Evolutionary conservation across 2,329 filamentous ascomycete genomes (phyloP), one percentile per base, ranked within the genome.

Genomic region (Aspergillus pseudoterreus): DNA sequence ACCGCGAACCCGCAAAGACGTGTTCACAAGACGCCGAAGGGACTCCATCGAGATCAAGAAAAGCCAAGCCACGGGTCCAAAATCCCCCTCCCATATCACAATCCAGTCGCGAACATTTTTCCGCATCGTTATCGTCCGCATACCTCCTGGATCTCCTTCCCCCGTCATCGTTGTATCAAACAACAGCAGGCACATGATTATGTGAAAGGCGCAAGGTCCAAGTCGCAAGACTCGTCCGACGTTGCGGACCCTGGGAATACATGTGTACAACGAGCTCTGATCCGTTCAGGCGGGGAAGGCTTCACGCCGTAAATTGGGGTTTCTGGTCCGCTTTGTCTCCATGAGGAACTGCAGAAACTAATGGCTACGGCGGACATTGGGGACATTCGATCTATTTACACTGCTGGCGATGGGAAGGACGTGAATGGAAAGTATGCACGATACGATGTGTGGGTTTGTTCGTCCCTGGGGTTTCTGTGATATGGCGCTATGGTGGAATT

Each of bases 321-420:
- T 71, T 66, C 67, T 66, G 57, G 57, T 62, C 67, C 61, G 63
- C 71, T 73, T 66, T 63, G 47, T 62, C 59, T 62, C 70, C 57
- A 70, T 74, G 71, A 71, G 68, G 70, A 69, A 62, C 46, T 54
- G 38, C 56, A 63, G 70, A 67, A 71, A 71, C 70, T 63, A 74
- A 74, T 72, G 72, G 71, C 72, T 65, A 64, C 64, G 71, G 71
- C 66, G 59, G 51, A 74, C 66, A 72, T 54, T 17, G 43, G 35
- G 50, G 53, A 45, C 24, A 44, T 39, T 22, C 49, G 42, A 35
- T 22, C 14, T 30, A 33, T 22, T 15, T 30, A 33, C 15, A 48
- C 32, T 38, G 57, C 52, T 52, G 50, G 49, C 19, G 58, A 50
- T 46, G 36, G 52, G 36, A 38, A 32, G 39, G 33, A 47, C 24